Percentiles rank a stretch among this genome's conserved stretches.
Conservation (phyloP, 2,329 filamentous ascomycete species). For the Elsinoe batatas region DNA sequence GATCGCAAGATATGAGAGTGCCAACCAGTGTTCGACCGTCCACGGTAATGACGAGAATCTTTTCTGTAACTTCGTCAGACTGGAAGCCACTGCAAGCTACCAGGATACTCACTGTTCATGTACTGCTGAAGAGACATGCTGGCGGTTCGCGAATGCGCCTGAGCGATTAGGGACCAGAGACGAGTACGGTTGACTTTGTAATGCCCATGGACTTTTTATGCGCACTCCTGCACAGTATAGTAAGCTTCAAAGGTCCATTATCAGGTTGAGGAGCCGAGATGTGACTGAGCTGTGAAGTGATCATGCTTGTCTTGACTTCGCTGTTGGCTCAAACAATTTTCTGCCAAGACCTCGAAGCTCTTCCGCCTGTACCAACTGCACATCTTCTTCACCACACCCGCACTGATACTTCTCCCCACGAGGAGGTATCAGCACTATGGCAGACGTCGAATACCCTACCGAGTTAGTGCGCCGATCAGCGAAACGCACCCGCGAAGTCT, state of each 20-base stretch:
- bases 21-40: conserved; percentile 75
- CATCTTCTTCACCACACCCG: not conserved
- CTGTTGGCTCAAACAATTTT: not conserved
- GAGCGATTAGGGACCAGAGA: not conserved
- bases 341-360: conserved; percentile 10
- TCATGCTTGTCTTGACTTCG: not conserved
- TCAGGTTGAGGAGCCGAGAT: not conserved
- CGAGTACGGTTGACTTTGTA: not conserved
- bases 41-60: conserved; percentile 81
- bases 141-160: not conserved
- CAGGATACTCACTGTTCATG: conserved; percentile 30
- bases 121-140: conserved; percentile 35
- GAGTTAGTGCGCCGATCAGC: conserved; percentile 36
- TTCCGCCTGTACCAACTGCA: not conserved
- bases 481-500: conserved; percentile 46
- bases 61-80: conserved; percentile 49
- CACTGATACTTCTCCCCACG: not conserved
- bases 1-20: conserved; percentile 74
- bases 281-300: too few species aligned
- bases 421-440: not conserved
- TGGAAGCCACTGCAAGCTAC: not conserved
- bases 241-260: not conserved
- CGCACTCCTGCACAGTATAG: not conserved
- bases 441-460: conserved; percentile 17
- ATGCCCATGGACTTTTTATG: not conserved